Evolutionary conservation across 495 filamentous ascomycete species (phyloP), one percentile per base, ranked within the genome.

Genomic region (Daldinia childiae): DNA sequence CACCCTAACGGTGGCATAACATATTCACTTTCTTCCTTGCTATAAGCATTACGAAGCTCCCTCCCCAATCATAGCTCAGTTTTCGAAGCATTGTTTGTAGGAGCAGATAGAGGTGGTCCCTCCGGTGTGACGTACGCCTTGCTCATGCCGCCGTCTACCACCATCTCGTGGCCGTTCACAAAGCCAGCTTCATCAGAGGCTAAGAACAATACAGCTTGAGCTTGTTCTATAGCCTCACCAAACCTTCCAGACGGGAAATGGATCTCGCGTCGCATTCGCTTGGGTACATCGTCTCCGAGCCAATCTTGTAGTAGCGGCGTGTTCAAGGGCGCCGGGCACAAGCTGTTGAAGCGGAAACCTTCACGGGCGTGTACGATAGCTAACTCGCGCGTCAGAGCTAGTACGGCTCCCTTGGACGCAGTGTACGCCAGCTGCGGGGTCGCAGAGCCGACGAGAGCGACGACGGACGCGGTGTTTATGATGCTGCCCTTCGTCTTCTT

Each of bases 181-280:
- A 97, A 99, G 80, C 92, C 92, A 76, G 91, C 91, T 79, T 99
- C 95, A 74, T 99, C 95, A 72, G 91, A 95, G 3, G 95, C 95
- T 57, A 99, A 82, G 80, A 98, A 99, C 17, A 99, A 71, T 1
- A 98, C 95, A 8, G 94, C 96, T 50, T 97, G 90, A 3, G 95
- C 95, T 82, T 96, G 94, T 81, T 99, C 95, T 68, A 99, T 87
- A 6, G 96, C 90, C 82, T 99, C 95, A 21, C 95, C 95, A 74
- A 99, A 99, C 14, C 95, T 87, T n/a, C 95, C 95, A 2, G 87
- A 88, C 2, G 95, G 95, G 85, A 99, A 98, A 74, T 99, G 95
- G 43, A 99, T 87, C 84, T 98, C 94, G 58, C 95, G 90, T 36
- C 95, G 85, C 74, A 86, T 79, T 24, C 95, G 89, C 87, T 98